These are phyloP conservation scores for Liquidambar formosana DNA, from an alignment of 164 flowering plant species.

Conservation along the genomic window DNA sequence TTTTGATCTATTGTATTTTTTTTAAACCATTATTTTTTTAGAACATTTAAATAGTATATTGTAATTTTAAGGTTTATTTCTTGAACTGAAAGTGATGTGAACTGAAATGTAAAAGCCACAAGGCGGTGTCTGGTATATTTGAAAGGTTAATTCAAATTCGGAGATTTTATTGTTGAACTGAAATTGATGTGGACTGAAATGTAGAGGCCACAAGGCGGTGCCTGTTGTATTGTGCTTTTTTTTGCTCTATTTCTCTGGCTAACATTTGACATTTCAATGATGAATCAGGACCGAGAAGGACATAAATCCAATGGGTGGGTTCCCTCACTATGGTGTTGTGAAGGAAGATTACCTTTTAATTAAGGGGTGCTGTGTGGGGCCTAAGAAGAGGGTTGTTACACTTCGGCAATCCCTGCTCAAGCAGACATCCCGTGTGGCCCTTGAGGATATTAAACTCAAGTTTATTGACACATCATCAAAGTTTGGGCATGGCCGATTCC, in stretches of 20 bases:
- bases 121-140: no score
- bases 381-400: constrained; percentile 26
- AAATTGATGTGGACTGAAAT: no score
- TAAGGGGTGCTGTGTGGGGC: constrained; percentile 22
- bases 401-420: constrained; percentile 20
- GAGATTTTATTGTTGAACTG: not conserved
- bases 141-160: no score
- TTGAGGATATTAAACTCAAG: constrained; percentile 25
- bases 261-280: not conserved
- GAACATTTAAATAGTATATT: no score
- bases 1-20: no score
- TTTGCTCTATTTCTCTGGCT: no score
- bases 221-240: no score
- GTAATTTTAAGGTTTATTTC: no score
- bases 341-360: constrained; percentile 19
- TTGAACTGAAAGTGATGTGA: not conserved
- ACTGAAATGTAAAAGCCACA: no score
- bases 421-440: constrained; percentile 22
- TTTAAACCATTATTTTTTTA: no score
- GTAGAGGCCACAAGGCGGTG: no score
- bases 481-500: constrained; percentile 26
- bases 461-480: constrained; percentile 23
- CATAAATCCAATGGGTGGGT: constrained; percentile 26
- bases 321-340: constrained; percentile 22
- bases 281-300: constrained; percentile 24